Conservation (phyloP, 1,139 yeast species). For the Taphrina flavorubra region DNA sequence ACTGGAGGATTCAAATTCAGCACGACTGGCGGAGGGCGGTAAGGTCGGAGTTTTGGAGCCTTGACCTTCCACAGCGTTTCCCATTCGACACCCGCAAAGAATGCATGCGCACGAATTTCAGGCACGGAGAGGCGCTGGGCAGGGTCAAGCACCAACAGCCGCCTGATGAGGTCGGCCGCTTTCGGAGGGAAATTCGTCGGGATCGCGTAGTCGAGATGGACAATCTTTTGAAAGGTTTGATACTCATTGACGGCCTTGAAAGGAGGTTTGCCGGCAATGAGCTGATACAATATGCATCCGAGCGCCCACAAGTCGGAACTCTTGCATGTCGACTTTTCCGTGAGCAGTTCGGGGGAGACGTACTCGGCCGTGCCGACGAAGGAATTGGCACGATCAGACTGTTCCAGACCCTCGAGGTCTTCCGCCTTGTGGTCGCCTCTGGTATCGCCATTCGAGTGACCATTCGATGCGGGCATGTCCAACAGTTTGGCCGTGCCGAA, state of each 20-base stretch:
- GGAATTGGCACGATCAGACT: constrained; percentile 74
- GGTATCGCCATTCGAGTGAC: constrained; percentile 55
- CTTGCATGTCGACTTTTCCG: constrained; percentile 81
- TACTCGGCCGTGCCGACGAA: constrained; percentile 87
- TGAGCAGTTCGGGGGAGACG: constrained; percentile 90
- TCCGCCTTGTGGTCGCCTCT: constrained; percentile 50
- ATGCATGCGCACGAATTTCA: constrained; percentile 73
- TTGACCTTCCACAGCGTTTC: constrained; percentile 36
- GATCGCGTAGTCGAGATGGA: constrained; percentile 79
- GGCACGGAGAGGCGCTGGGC: constrained; percentile 65
- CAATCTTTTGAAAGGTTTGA: constrained; percentile 89
- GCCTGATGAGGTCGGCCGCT: constrained; percentile 72
- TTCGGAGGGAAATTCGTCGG: constrained; percentile 78
- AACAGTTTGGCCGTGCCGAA: constrained; percentile 95
- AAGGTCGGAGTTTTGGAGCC: constrained; percentile 39
- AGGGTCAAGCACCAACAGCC: constrained; percentile 70
- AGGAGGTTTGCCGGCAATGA: constrained; percentile 94
- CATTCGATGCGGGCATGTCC: constrained; percentile 50
- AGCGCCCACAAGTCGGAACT: constrained; percentile 95
- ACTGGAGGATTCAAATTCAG: constrained; percentile 4
- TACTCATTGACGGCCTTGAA: constrained; percentile 96
- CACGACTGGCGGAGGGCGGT: constrained; percentile 25
- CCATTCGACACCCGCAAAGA: constrained; percentile 62
- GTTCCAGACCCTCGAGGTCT: constrained; percentile 47
- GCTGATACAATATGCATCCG: constrained; percentile 90